Percentiles rank a stretch among this genome's conserved stretches.
phyloP scores from a whole-genome alignment of 495 filamentous ascomycete species.

The Daldinia childiae region DNA sequence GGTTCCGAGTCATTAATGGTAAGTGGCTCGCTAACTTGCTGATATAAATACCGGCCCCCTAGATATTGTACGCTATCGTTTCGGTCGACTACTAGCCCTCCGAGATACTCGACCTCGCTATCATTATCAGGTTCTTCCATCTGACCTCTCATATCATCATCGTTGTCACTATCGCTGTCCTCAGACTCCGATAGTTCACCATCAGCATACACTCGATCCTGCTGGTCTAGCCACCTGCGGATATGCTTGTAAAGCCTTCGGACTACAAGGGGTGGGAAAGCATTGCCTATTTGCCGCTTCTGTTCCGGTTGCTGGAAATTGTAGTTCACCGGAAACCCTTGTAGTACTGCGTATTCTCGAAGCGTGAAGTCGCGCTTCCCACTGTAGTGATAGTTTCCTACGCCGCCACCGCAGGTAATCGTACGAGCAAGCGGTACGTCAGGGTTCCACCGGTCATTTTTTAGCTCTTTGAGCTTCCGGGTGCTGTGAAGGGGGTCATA shows the following conservation, averaged over 20 bases:
- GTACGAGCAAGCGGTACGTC: slow-evolving; percentile 59
- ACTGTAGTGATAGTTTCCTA: slow-evolving; percentile 73
- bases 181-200: slow-evolving; percentile 37
- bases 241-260: slow-evolving; percentile 68
- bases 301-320: slow-evolving; percentile 62
- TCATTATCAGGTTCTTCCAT: not conserved
- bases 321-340: slow-evolving; percentile 76
- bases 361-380: slow-evolving; percentile 73
- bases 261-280: slow-evolving; percentile 76
- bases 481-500: slow-evolving; percentile 61
- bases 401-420: slow-evolving; percentile 75
- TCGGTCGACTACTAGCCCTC: slow-evolving; percentile 12
- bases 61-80: slow-evolving; percentile 18
- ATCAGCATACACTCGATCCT: slow-evolving; percentile 56
- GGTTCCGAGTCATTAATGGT: slow-evolving; percentile 28
- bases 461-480: slow-evolving; percentile 30
- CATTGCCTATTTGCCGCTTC: slow-evolving; percentile 86
- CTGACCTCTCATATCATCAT: slow-evolving; percentile 2
- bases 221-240: slow-evolving; percentile 62
- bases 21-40: slow-evolving; percentile 15
- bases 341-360: slow-evolving; percentile 78
- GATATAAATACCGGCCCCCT: slow-evolving; percentile 14
- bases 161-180: slow-evolving; percentile 18
- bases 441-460: slow-evolving; percentile 54
- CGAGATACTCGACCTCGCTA: slow-evolving; percentile 36